These are phyloP conservation scores for Pseudonitzschia multiseries DNA, from an alignment of 108 stramenopile species.

Conservation along the genomic window DNA sequence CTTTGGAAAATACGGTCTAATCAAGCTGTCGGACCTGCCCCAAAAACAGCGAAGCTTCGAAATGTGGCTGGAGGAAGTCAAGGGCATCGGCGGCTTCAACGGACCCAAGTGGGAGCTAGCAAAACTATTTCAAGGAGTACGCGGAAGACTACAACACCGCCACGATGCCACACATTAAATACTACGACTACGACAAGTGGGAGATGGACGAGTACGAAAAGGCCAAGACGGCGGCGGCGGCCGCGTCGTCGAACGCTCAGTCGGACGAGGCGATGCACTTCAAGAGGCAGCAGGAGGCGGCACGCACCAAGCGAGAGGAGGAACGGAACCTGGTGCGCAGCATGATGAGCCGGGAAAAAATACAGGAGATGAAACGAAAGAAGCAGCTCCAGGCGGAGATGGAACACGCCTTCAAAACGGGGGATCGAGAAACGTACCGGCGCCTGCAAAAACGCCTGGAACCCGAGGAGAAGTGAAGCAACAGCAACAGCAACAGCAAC, in stretches of 20 bases:
- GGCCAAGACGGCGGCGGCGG: conserved; percentile 36
- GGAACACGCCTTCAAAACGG: conserved; percentile 80
- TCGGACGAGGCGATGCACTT: conserved; percentile 43
- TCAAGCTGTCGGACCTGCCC: conserved; percentile 72
- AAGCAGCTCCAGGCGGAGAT: conserved; percentile 70
- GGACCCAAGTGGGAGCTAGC: conserved; percentile 87
- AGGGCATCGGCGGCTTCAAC: conserved; percentile 64
- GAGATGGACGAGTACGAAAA: conserved; percentile 92
- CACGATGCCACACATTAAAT: conserved; percentile 91
- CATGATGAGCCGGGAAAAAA: conserved; percentile 64
- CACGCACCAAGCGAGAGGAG: conserved; percentile 49
- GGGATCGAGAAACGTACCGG: conserved; percentile 66
- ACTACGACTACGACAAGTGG: conserved; percentile 95
- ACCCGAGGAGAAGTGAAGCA: conserved; percentile 33
- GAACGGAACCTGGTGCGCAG: conserved; percentile 45
- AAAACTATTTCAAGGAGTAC: conserved; percentile 88
- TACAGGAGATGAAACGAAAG: conserved; percentile 82
- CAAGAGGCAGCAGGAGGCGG: conserved; percentile 43
- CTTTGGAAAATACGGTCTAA: conserved; percentile 92
- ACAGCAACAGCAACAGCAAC: too few relatives aligned
- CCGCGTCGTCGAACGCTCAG: conserved; percentile 14
- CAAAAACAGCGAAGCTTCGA: conserved; percentile 80
- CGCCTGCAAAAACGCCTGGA: conserved; percentile 73
- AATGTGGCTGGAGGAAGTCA: conserved; percentile 89
- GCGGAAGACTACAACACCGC: conserved; percentile 96